These are phyloP conservation scores for Gossypium schwendimanii DNA, from an alignment of 441 rosid species.

Conservation along the genomic window DNA sequence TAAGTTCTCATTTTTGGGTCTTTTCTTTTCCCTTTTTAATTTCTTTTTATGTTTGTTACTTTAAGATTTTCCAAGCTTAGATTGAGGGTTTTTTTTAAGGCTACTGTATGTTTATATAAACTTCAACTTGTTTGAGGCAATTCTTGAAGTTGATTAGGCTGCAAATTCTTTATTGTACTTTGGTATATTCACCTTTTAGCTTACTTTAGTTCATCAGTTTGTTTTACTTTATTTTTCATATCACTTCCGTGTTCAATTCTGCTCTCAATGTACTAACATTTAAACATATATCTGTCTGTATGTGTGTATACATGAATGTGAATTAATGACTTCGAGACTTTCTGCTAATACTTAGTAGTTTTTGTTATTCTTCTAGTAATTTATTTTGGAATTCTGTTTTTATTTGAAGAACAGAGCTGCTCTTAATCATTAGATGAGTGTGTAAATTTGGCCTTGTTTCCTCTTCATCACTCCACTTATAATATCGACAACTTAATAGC, in stretches of 20 bases:
- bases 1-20: slow-evolving; percentile 18
- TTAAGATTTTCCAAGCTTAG: not conserved
- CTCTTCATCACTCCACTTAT: not conserved
- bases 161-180: not conserved
- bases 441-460: not conserved
- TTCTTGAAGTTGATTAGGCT: not conserved
- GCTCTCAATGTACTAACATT: not conserved
- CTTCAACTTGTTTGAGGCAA: not conserved
- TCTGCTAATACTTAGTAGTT: not conserved
- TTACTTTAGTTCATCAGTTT: not conserved
- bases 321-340: not conserved
- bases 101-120: not conserved
- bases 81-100: not conserved
- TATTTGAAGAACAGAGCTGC: not conserved
- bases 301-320: not conserved
- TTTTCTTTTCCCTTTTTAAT: not conserved
- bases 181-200: not conserved
- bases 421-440: not conserved
- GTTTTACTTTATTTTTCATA: not conserved
- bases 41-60: not conserved
- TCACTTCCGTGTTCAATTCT: not conserved
- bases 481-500: not conserved
- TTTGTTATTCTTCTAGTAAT: too few species aligned
- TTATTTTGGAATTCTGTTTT: not conserved
- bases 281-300: not conserved